phyloP scores from a whole-genome alignment of 2,329 filamentous ascomycete species.

The Aureobasidium lini region DNA sequence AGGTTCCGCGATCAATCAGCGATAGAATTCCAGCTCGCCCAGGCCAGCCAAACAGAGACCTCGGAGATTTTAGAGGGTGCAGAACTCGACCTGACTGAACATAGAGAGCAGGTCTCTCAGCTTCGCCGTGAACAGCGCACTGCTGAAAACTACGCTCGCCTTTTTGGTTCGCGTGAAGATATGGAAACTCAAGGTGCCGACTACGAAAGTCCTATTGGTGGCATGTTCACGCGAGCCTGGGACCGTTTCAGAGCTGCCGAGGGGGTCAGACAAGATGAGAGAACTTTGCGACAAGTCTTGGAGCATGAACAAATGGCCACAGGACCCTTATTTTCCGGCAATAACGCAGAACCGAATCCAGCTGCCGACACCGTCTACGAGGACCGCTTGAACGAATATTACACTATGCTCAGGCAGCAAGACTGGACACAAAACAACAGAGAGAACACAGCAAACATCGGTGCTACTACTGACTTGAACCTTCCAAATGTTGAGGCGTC shows the following conservation, averaged over 20 bases:
- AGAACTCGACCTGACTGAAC: slow-evolving; percentile 26
- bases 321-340: not conserved
- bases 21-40: slow-evolving; percentile 17
- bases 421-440: slow-evolving; percentile 18
- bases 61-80: slow-evolving; percentile 23
- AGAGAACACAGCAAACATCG: not conserved
- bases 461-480: not conserved
- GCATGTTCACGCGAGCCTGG: slow-evolving; percentile 39
- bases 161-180: slow-evolving; percentile 42
- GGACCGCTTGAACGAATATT: slow-evolving; percentile 23
- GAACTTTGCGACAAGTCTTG: slow-evolving; percentile 26
- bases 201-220: slow-evolving; percentile 41
- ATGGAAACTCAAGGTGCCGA: slow-evolving; percentile 38
- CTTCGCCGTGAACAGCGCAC: slow-evolving; percentile 29
- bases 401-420: slow-evolving; percentile 23
- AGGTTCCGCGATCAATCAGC: slow-evolving; percentile 27
- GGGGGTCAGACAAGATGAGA: slow-evolving; percentile 28
- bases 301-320: slow-evolving; percentile 22
- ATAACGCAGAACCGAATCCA: slow-evolving; percentile 13
- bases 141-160: slow-evolving; percentile 31
- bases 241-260: slow-evolving; percentile 38
- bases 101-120: slow-evolving; percentile 25
- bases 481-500: not conserved
- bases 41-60: slow-evolving; percentile 12
- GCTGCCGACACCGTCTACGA: slow-evolving; percentile 11